Evolutionary conservation across 2,329 filamentous ascomycete genomes (phyloP), one percentile per base, ranked within the genome.

Genomic region (Kalaharituber pfeilii): DNA sequence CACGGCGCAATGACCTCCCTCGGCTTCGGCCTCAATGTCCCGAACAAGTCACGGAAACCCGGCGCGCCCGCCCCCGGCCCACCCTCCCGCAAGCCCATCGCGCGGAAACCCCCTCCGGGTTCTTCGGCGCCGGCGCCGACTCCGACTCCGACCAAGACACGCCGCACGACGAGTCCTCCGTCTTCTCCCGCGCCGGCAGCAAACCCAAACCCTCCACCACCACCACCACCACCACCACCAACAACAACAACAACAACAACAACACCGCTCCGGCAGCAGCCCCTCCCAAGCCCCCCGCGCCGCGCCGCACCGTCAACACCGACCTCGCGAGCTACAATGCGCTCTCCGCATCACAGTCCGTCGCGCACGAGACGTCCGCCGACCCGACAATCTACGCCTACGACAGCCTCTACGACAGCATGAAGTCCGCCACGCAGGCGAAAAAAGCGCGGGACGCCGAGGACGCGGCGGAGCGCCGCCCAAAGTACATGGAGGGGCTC

Each of bases 361-460:
- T 51, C 13, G 51, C 58, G 22, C 50, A 47, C 18, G 52, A 50
- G 61, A 76, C 78, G 33, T 73, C 80, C 59, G 77, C 78, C 15
- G 85, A 91, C 63, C 72, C 83, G 1, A 81, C 78, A 50, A 80
- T 91, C 61, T 91, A 88, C 71, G 85, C 91, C 69, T 93, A 91
- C 70, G 86, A 93, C 66, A 76, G 76, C 1, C 83, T 86, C 22
- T 88, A 86, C 69, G 84, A 89, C 62, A 82, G 81, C 1, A 72
- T 89, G 39, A 82, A 85, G 60, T 70, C 71, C 1, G 65, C 69
- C 13, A 64, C 66, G 2, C 76, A 78, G 15, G 74, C 79, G 56
- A 75, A 78, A 61, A 75, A 75, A 56, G 72, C 71, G 3, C 73
- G 73, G 5, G 71, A 72, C 49, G 71, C 72, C 45, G 71, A 72